A percentile compares a stretch with the other conserved stretches of the same genome.
Conservation (phyloP, 1,139 yeast genomes). For the Pichia sp. region DNA sequence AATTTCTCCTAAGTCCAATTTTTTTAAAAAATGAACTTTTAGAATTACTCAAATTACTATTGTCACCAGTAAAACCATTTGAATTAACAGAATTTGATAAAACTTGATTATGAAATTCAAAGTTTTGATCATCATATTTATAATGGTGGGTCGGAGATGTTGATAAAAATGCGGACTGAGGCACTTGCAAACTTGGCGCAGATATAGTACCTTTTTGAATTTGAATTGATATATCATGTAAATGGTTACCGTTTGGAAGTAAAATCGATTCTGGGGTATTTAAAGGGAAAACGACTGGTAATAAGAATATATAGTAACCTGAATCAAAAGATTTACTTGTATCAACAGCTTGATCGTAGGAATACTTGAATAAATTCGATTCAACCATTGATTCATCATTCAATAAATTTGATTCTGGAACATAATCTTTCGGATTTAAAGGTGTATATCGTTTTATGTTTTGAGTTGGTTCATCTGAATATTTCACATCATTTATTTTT, state of each 20-base stretch:
- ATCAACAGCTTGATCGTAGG: slow-evolving; percentile 19
- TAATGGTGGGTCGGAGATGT: slow-evolving; percentile 27
- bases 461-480: slow-evolving; percentile 24
- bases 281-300: slow-evolving; percentile 67
- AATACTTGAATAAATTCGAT: slow-evolving; percentile 12
- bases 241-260: slow-evolving; percentile 47
- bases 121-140: slow-evolving; percentile 17
- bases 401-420: slow-evolving; percentile 18
- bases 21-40: slow-evolving; percentile 20
- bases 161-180: slow-evolving; percentile 28
- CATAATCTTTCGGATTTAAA: slow-evolving; percentile 21
- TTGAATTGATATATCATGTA: slow-evolving; percentile 32
- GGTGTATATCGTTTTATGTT: slow-evolving; percentile 21
- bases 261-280: slow-evolving; percentile 65
- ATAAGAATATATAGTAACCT: slow-evolving; percentile 73
- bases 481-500: slow-evolving; percentile 12
- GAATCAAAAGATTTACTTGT: slow-evolving; percentile 37
- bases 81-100: neutral
- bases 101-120: slow-evolving; percentile 4
- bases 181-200: slow-evolving; percentile 26
- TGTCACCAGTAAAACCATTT: neutral
- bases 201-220: slow-evolving; percentile 23
- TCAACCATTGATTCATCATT: slow-evolving; percentile 12
- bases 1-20: slow-evolving; percentile 18
- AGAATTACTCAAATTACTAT: neutral